Evolutionary conservation across 2,329 filamentous ascomycete genomes (phyloP).

Genomic region (Penicillium sp.): DNA sequence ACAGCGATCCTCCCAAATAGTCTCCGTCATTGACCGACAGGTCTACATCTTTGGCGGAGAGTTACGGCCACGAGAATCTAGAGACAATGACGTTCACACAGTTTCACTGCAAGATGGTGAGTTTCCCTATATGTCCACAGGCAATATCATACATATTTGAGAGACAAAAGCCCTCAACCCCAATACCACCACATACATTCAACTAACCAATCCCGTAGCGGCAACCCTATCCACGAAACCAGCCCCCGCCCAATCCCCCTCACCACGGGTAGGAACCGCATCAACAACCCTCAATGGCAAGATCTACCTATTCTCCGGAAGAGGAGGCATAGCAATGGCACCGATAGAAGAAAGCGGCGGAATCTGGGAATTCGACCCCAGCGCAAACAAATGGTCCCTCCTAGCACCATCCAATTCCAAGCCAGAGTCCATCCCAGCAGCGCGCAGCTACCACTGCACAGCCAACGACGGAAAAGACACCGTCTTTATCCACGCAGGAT

Average conservation of each 20-base stretch:
- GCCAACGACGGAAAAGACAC: constrained; percentile 63
- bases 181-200: background rate
- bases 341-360: constrained; percentile 71
- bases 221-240: background rate
- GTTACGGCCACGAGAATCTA: constrained; percentile 59
- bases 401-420: constrained; percentile 55
- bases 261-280: constrained; percentile 70
- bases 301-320: constrained; percentile 79
- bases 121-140: background rate
- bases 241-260: constrained; percentile 48
- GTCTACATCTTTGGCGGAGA: constrained; percentile 78
- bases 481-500: constrained; percentile 75
- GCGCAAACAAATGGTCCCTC: constrained; percentile 61
- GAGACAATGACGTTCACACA: constrained; percentile 70
- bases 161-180: background rate
- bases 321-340: constrained; percentile 65
- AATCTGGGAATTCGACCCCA: constrained; percentile 73
- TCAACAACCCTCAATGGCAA: constrained; percentile 65
- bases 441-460: constrained; percentile 69
- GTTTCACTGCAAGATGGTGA: constrained; percentile 50
- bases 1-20: constrained; percentile 67
- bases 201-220: background rate
- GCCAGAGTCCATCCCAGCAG: constrained; percentile 53
- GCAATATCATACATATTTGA: background rate
- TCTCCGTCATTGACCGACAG: constrained; percentile 59